phyloP scores from a whole-genome alignment of 345 rosid genomes.

The Euclidium syriacum region DNA sequence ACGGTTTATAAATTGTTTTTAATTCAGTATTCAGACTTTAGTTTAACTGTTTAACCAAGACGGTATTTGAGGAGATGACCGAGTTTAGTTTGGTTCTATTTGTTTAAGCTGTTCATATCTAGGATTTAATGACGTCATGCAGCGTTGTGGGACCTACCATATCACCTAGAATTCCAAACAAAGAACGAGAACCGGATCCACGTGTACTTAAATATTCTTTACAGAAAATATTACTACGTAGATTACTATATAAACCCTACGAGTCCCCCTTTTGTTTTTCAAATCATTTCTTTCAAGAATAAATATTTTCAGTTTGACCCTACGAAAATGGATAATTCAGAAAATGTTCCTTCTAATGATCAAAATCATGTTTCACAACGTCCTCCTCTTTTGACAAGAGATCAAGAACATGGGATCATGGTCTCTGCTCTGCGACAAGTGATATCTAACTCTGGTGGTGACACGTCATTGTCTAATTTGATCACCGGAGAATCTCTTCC shows the following conservation, averaged over 20 bases:
- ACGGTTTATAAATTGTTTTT: too few species aligned
- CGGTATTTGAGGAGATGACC: too few species aligned
- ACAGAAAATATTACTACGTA: too few species aligned
- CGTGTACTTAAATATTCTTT: too few species aligned
- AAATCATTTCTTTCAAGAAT: background rate
- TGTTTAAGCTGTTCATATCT: too few species aligned
- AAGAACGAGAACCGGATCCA: too few species aligned
- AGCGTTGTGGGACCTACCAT: too few species aligned
- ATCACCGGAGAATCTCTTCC: background rate
- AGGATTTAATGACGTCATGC: too few species aligned
- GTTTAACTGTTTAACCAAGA: too few species aligned
- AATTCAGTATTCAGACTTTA: too few species aligned
- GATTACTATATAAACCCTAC: background rate
- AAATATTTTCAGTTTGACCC: background rate
- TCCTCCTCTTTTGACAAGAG: background rate
- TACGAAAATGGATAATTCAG: background rate
- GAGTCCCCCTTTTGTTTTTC: background rate
- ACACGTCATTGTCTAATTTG: background rate
- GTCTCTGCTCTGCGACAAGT: slow-evolving; percentile 10
- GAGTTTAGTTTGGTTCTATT: too few species aligned
- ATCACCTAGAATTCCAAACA: too few species aligned
- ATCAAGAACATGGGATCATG: slow-evolving; percentile 12
- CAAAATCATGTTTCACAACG: background rate
- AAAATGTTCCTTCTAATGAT: background rate
- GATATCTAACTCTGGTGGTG: background rate